Percentiles rank a stretch among this genome's conserved stretches.
These are phyloP conservation scores for Psilocybe sp. DNA, from an alignment of 768 basidiomycete species.

Conservation along the genomic window DNA sequence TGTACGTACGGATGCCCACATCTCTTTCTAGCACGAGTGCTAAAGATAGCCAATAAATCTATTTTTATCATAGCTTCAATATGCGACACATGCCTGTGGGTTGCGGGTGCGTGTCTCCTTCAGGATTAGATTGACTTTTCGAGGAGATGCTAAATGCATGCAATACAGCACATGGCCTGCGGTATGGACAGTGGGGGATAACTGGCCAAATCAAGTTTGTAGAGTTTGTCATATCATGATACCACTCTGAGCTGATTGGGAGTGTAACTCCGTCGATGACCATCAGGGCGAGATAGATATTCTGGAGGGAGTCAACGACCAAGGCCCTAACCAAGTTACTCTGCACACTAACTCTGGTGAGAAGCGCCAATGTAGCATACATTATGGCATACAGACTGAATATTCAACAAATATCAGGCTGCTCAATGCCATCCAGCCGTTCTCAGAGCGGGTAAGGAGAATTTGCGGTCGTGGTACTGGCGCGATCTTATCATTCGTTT, in stretches of 20 bases:
- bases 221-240: constrained; percentile 9
- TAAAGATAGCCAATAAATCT: not conserved
- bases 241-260: not conserved
- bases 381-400: not conserved
- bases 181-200: constrained; percentile 33
- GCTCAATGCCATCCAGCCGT: constrained; percentile 49
- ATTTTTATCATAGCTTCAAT: constrained; percentile 25
- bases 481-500: not conserved
- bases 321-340: constrained; percentile 46
- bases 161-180: constrained; percentile 46
- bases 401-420: constrained; percentile 28
- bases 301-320: constrained; percentile 58
- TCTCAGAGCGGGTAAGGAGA: constrained; percentile 43
- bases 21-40: not conserved
- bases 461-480: not conserved
- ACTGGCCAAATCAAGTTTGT: constrained; percentile 29
- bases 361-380: not conserved
- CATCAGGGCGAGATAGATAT: constrained; percentile 48
- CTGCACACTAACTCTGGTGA: constrained; percentile 41
- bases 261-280: not conserved
- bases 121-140: not conserved
- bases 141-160: not conserved
- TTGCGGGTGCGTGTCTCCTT: constrained; percentile 36
- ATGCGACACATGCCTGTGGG: constrained; percentile 57
- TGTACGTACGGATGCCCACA: constrained; percentile 32